Evolutionary conservation across 495 filamentous ascomycete species (phyloP), one percentile per base, ranked within the genome.

Genomic region (Cairneyella variabilis): DNA sequence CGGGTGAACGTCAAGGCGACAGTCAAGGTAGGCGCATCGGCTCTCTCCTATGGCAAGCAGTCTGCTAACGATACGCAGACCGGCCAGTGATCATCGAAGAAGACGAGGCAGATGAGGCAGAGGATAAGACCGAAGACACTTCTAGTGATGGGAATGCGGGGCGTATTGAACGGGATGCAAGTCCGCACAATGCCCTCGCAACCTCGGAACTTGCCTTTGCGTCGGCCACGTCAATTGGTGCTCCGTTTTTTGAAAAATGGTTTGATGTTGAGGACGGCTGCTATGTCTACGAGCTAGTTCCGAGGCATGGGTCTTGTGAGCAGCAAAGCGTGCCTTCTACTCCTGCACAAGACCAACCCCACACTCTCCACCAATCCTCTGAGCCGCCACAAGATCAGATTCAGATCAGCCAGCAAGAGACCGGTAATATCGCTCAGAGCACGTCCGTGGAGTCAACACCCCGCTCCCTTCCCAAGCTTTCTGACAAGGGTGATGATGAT

Each of bases 41-140:
- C 46, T 56, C 5, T 49, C 45, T 50, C 43, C 30, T 42, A 16
- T 11, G 50, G 27, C n/a, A 56, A 56, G 53, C 38, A 30, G 51
- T 28, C 36, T 17, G 44, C 44, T 55, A 40, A 55, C 48, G 27
- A 55, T 40, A 55, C 20, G 16, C 21, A 48, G 46, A 56, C 50
- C 22, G 50, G 34, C 37, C 46, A 49, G 27, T 56, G 40, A 32
- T 48, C 43, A 45, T 56, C 39, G 46, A 54, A 26, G 21, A 48
- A 39, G 27, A 54, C 51, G 18, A 40, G 7, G 6, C 6, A 40
- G 37, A 40, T 40, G 17, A 40, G 16, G 10, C 38, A 46, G 17
- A 17, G 32, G 43, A 55, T 48, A 21, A 50, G 45, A 38, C 47
- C 30, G 17, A 43, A 44, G 45, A 36, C 46, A 22, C 53, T 56